phyloP scores from a whole-genome alignment of 345 rosid species.

The Brassica juncea region DNA sequence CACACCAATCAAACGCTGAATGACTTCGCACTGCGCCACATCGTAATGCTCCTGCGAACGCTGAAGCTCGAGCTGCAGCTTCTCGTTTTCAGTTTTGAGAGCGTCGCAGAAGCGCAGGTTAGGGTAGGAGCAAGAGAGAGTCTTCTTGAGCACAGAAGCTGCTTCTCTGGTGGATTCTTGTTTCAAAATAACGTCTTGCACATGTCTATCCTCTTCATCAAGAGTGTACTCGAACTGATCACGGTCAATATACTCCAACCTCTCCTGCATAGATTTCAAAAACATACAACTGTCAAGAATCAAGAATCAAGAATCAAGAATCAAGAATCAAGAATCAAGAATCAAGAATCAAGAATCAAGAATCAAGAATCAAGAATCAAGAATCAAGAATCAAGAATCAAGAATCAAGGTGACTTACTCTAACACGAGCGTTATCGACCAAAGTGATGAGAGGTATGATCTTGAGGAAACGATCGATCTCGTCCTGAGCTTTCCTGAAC shows the following conservation, averaged over 20 bases:
- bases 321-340: too few relatives aligned
- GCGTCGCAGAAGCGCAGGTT: conserved; percentile 82
- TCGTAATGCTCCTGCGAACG: conserved; percentile 80
- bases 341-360: too few relatives aligned
- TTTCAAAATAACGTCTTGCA: conserved; percentile 77
- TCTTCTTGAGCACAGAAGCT: conserved; percentile 69
- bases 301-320: too few relatives aligned
- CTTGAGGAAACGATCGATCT: conserved; percentile 90
- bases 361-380: too few relatives aligned
- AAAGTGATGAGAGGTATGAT: conserved; percentile 92
- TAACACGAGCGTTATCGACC: conserved; percentile 90
- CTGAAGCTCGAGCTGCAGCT: conserved; percentile 80
- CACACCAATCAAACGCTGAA: conserved; percentile 82
- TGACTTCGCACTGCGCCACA: conserved; percentile 83
- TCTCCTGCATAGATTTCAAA: conserved; percentile 56
- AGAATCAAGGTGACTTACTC: conserved; percentile 47
- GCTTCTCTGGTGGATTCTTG: conserved; percentile 71
- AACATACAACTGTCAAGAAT: not conserved
- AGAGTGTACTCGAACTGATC: conserved; percentile 90
- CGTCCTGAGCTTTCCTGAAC: conserved; percentile 89
- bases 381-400: too few relatives aligned
- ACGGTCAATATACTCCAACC: conserved; percentile 79
- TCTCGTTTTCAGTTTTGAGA: conserved; percentile 70
- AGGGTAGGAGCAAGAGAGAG: conserved; percentile 87
- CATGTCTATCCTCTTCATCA: conserved; percentile 87